These are phyloP conservation scores for Picochlorum sp. DNA, from an alignment of 139 green algal genomes.

Conservation along the genomic window DNA sequence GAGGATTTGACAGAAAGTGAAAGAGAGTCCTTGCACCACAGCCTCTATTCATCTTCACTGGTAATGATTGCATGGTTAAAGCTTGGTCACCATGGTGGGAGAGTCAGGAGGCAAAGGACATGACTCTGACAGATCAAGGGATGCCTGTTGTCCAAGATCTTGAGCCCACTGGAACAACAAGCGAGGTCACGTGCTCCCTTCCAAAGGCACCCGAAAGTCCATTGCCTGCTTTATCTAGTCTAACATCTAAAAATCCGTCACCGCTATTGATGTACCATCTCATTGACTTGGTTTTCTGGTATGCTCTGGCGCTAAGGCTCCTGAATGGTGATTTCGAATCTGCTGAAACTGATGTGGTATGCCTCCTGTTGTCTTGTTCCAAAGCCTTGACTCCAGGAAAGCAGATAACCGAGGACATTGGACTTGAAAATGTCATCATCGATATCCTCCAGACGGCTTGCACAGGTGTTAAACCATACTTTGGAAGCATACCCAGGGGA, in stretches of 20 bases:
- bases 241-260: constrained; percentile 34
- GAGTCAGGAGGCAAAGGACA: constrained; percentile 16
- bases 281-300: constrained; percentile 49
- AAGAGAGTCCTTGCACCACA: constrained; percentile 28
- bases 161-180: not conserved
- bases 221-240: constrained; percentile 16
- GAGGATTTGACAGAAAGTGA: constrained; percentile 40
- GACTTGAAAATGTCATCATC: not conserved
- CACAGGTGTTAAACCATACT: not conserved
- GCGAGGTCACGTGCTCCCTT: constrained; percentile 1
- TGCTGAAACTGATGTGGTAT: constrained; percentile 3
- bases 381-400: not conserved
- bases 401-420: not conserved
- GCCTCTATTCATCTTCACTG: constrained; percentile 20
- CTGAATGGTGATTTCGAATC: constrained; percentile 40
- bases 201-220: constrained; percentile 22
- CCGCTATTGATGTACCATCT: constrained; percentile 45
- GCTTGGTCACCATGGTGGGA: constrained; percentile 54
- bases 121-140: constrained; percentile 26
- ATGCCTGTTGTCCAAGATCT: constrained; percentile 15
- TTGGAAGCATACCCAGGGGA: constrained; percentile 3
- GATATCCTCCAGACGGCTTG: not conserved
- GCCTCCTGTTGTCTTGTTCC: constrained; percentile 13
- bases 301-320: constrained; percentile 39
- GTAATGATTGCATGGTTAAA: constrained; percentile 11